Evolutionary conservation across 768 basidiomycete genomes (phyloP), one percentile per base, ranked within the genome.

Genomic region (Glaciozyma martinii): DNA sequence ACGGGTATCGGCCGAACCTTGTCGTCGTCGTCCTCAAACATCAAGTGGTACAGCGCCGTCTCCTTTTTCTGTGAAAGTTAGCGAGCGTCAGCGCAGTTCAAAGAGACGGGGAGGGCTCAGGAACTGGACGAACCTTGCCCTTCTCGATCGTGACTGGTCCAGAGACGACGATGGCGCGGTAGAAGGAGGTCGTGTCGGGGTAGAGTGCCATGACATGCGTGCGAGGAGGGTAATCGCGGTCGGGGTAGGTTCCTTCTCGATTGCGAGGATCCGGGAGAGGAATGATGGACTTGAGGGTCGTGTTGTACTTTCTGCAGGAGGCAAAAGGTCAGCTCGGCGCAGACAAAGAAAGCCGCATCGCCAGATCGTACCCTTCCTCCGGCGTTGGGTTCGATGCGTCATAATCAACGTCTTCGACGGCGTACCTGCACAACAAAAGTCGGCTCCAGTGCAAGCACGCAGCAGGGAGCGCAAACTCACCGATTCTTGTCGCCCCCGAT

Each of bases 131-230:
- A 43, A 71, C 73, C 63, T 72, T 68, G 44, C 65, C 65, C 10
- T 49, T 37, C 18, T 62, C 65, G 10, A 58, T 9, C 1, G n/a
- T 37, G 3, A 19, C 62, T 12, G 73, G 71, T 0, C 65, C 66
- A 0, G 55, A 46, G 0, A 75, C 65, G 46, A 80, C 76, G 5
- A 71, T 68, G 21, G 77, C 79, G 4, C 72, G 71, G 66, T 80
- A 80, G 70, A 80, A 79, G 0, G 75, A 73, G 1, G 78, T 78
- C 25, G 79, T 80, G 33, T 78, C 78, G 18, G 79, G 79, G 53
- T 79, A 80, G 23, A 78, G 68, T 12, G 76, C 78, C 61, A 79
- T 73, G 44, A 79, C 77, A 25, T 65, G 59, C 1, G 74, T 71
- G 2, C 73, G 73, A 9, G 62, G 40, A 0, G 77, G 74, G 61